Evolutionary conservation across 441 rosid species (phyloP), one percentile per base, ranked within the genome.

Genomic region (Euphorbia celastroides): DNA sequence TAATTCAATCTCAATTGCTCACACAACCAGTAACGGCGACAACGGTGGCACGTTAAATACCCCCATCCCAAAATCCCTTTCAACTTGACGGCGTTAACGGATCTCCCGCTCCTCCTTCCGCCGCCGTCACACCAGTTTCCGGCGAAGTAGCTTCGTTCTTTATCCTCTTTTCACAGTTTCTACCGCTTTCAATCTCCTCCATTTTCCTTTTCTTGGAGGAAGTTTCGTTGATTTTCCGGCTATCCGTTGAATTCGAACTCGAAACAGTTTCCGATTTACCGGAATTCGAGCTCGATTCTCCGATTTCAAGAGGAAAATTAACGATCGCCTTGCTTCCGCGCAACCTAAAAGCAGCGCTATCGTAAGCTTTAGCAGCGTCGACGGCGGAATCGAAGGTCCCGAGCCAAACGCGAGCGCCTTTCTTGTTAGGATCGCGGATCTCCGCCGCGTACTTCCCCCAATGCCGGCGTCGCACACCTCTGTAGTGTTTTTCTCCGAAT

Each of bases 401-500:
- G 0, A 92, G 89, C 98, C 98, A 92, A 48, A 89, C 84, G 25
- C 98, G 93, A 42, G 98, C 90, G 6, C 98, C 96, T 16, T 90
- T 85, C 70, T 82, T 88, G 63, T 84, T 86, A 57, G 98, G 96
- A 51, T 92, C 98, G 17, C 98, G 93, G 71, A 92, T 92, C 78
- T 92, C 98, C 41, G 98, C 96, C 1, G 88, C 98, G 84, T 92
- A 92, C n/a, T n/a, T n/a, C n/a, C n/a, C n/a, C n/a, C n/a, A n/a
- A n/a, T n/a, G 90, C 67, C 97, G 71, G 70, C 90, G 95, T 20
- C 98, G 79, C 32, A 92, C 98, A 2, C 98, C 98, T 76, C 89
- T 88, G 80, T 92, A 92, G 54, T 86, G 97, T 72, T 63, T 80
- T 32, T 77, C 76, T 58, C 14, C 71, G 11, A 2, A 16, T 17